A percentile compares a stretch with the other conserved stretches of the same genome.
phyloP scores from a whole-genome alignment of 306 rosid species.

The Adenanthera pavonina region DNA sequence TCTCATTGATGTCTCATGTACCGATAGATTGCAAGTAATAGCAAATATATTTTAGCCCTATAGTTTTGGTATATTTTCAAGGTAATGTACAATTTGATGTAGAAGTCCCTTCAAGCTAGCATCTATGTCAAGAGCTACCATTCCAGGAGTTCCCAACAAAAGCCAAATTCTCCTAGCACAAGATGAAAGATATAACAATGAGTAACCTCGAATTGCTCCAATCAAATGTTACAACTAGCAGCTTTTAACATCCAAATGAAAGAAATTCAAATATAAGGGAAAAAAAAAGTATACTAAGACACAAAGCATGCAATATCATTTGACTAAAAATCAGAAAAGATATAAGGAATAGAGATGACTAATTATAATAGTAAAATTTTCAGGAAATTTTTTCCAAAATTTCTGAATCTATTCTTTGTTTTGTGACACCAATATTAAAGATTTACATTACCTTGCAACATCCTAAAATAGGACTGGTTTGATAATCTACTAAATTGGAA shows the following conservation, averaged over 20 bases:
- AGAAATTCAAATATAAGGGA: not conserved
- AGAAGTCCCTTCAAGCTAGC: conserved; percentile 75
- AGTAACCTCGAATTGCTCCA: conserved; percentile 98
- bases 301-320: conserved; percentile 1
- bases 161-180: conserved; percentile 93
- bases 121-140: conserved; percentile 98
- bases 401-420: not conserved
- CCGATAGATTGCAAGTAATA: conserved; percentile 83
- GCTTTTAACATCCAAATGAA: conserved; percentile 15
- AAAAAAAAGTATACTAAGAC: not conserved
- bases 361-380: conserved; percentile 6
- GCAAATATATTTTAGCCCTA: conserved; percentile 93
- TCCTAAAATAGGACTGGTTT: not conserved
- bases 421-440: conserved; percentile 18
- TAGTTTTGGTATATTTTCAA: conserved; percentile 91
- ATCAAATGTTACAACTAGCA: conserved; percentile 38
- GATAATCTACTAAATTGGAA: conserved; percentile 3
- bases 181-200: conserved; percentile 91
- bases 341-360: not conserved
- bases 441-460: conserved; percentile 21
- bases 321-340: not conserved
- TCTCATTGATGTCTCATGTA: conserved; percentile 51
- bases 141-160: conserved; percentile 93
- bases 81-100: conserved; percentile 83
- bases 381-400: conserved; percentile 11